A percentile compares a stretch with the other conserved stretches of the same genome.
Evolutionary conservation across 495 filamentous ascomycete species (phyloP).

Genomic region (Thermochaetoides thermophila): DNA sequence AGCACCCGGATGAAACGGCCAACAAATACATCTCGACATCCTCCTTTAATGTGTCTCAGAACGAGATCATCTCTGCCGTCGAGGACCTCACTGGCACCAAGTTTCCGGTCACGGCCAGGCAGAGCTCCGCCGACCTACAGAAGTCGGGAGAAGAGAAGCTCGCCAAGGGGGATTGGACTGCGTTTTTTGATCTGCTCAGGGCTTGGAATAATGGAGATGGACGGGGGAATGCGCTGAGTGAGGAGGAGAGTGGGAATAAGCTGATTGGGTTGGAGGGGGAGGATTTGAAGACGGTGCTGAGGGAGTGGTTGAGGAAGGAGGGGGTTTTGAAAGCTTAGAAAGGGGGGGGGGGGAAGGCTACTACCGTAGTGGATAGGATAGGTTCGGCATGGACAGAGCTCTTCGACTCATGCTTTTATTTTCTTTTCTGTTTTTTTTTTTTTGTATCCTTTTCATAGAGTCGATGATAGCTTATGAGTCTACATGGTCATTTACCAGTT

Average conservation of each 20-base stretch:
- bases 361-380: too few species aligned
- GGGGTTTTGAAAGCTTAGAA: conserved; percentile 2
- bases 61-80: conserved; percentile 34
- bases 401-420: too few species aligned
- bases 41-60: conserved; percentile 38
- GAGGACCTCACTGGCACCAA: conserved; percentile 34
- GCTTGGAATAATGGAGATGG: conserved; percentile 29
- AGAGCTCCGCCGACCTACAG: conserved; percentile 27
- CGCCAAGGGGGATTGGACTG: conserved; percentile 23
- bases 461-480: too few species aligned
- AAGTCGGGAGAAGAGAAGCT: conserved; percentile 31
- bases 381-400: too few species aligned
- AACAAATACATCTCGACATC: conserved; percentile 37
- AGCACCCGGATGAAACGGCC: conserved; percentile 36
- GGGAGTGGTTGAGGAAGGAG: conserved; percentile 7
- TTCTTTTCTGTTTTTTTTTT: too few species aligned
- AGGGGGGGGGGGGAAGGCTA: too few species aligned
- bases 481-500: too few species aligned
- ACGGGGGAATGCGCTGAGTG: conserved; percentile 24
- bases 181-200: conserved; percentile 28
- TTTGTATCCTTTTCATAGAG: too few species aligned
- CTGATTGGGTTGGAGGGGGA: conserved; percentile 11
- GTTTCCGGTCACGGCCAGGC: conserved; percentile 19
- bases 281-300: conserved; percentile 11
- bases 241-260: conserved; percentile 15